Evolutionary conservation across 2,329 filamentous ascomycete genomes (phyloP).

Genomic region (Colletotrichum camelliae): DNA sequence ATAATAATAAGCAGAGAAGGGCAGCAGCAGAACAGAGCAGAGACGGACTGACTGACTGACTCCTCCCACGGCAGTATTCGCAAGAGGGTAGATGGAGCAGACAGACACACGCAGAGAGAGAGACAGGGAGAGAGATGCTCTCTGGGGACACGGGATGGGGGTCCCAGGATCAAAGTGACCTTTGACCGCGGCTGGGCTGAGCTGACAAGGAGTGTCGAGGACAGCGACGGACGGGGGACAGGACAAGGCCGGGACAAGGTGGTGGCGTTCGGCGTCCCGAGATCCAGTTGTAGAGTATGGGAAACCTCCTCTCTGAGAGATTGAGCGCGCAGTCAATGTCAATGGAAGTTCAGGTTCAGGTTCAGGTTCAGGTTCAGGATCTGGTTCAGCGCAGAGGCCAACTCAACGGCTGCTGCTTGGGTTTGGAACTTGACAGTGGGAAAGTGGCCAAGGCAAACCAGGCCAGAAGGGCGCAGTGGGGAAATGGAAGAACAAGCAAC

Average conservation of each 20-base stretch:
- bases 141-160: background rate
- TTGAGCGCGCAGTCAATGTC: background rate
- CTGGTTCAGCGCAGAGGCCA: background rate
- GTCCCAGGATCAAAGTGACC: background rate
- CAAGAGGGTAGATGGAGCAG: background rate
- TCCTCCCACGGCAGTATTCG: background rate
- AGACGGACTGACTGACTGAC: background rate
- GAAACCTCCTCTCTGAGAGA: background rate
- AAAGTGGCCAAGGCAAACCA: background rate
- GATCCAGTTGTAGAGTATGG: background rate
- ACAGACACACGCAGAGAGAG: background rate
- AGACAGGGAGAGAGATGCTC: background rate
- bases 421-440: background rate
- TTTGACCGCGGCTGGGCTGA: background rate
- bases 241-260: background rate
- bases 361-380: background rate
- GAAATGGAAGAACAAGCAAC: background rate
- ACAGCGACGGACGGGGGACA: background rate
- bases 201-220: conserved; percentile 1
- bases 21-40: background rate
- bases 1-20: background rate
- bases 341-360: background rate
- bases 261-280: conserved; percentile 15
- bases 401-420: background rate
- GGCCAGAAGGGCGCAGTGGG: background rate